Evolutionary conservation across 1,139 yeast species (phyloP).

Genomic region (Yamadazyma siamensis): DNA sequence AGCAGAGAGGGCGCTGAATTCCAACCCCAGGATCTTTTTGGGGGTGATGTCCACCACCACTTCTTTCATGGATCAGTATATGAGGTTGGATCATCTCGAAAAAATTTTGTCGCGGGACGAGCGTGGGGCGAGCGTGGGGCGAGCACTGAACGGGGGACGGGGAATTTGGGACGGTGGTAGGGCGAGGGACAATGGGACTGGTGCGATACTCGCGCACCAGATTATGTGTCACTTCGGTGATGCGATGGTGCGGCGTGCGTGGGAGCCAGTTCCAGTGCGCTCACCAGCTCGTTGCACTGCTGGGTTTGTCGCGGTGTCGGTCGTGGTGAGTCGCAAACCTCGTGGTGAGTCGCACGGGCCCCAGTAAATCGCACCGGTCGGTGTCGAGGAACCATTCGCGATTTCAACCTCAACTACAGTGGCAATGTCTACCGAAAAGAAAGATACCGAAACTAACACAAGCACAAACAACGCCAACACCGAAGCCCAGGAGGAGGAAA

Average conservation of each 20-base stretch:
- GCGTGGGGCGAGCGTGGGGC: not conserved
- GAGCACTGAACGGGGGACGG: not conserved
- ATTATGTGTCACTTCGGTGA: no score
- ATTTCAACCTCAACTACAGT: no score
- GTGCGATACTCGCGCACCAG: no score
- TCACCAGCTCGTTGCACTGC: no score
- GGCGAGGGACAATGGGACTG: not conserved
- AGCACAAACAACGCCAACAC: no score
- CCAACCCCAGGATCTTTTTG: constrained; percentile 83
- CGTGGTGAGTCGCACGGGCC: no score
- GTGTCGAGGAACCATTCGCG: no score
- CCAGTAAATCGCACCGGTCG: no score
- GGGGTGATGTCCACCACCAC: constrained; percentile 82
- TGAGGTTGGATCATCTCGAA: constrained; percentile 1
- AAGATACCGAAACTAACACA: not conserved
- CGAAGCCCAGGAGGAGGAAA: constrained; percentile 23
- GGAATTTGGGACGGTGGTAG: not conserved
- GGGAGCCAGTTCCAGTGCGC: no score
- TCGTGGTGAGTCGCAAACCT: no score
- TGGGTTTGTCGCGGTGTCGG: no score
- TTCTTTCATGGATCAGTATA: constrained; percentile 52
- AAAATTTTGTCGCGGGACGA: constrained; percentile 2
- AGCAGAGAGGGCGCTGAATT: constrained; percentile 89
- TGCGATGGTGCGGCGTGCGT: no score
- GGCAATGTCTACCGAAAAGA: constrained; percentile 1